Percentiles rank a stretch among this genome's conserved stretches.
phyloP scores from a whole-genome alignment of 495 filamentous ascomycete species.

The Aspergillus nidulans region DNA sequence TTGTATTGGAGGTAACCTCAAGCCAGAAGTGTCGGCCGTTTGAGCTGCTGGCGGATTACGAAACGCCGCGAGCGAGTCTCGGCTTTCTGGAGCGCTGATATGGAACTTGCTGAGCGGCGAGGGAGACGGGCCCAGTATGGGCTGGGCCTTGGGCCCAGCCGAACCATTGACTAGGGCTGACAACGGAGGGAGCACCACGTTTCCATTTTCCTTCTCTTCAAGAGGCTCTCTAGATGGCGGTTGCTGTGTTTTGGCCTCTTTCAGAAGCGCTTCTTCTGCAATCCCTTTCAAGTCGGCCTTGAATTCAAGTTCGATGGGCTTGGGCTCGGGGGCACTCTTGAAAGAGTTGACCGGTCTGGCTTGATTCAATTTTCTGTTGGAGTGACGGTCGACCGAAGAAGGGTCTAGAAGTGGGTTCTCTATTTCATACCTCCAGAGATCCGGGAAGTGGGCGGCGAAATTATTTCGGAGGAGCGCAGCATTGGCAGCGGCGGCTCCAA shows the following conservation, averaged over 20 bases:
- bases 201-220: neutral
- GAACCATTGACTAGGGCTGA: neutral
- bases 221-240: neutral
- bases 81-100: slow-evolving; percentile 23
- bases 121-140: neutral
- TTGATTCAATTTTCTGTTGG: neutral
- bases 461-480: slow-evolving; percentile 25
- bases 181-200: neutral
- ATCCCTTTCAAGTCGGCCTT: neutral
- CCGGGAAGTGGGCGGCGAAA: slow-evolving; percentile 3
- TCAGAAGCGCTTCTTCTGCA: neutral
- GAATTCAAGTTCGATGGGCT: neutral
- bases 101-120: slow-evolving; percentile 17
- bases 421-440: neutral
- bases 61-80: slow-evolving; percentile 32
- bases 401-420: neutral
- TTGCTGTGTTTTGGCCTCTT: neutral
- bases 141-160: neutral
- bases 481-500: slow-evolving; percentile 30
- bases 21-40: slow-evolving; percentile 36
- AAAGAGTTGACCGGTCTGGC: neutral
- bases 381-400: neutral
- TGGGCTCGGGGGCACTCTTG: neutral
- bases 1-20: slow-evolving; percentile 40
- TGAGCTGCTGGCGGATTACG: slow-evolving; percentile 33